Evolutionary conservation across 179 eudicot species (phyloP).

Genomic region (Pouteria campechiana): DNA sequence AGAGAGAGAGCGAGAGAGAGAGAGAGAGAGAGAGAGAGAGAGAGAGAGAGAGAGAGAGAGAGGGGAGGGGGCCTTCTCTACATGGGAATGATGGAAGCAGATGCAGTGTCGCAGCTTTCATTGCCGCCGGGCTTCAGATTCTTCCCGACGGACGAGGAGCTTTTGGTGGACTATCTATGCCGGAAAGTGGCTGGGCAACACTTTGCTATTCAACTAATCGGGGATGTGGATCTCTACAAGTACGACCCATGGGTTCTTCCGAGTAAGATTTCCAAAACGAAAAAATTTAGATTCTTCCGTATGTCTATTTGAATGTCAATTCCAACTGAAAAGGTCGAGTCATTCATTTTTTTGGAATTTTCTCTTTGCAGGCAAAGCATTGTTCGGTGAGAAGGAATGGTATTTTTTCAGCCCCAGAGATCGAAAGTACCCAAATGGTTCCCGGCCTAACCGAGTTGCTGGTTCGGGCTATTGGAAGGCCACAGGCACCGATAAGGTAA

Average conservation of each 20-base stretch:
- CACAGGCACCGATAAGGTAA: constrained; percentile 60
- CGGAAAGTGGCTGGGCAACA: constrained; percentile 64
- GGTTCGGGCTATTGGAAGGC: constrained; percentile 61
- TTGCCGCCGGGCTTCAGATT: constrained; percentile 89
- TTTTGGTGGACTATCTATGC: constrained; percentile 66
- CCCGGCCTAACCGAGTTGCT: constrained; percentile 42
- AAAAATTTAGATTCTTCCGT: no score
- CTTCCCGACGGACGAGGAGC: constrained; percentile 85
- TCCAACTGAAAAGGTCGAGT: no score
- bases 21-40: constrained; percentile 1
- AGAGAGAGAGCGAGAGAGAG: constrained; percentile 10
- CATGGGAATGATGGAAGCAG: constrained; percentile 49
- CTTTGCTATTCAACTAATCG: constrained; percentile 55
- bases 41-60: not conserved
- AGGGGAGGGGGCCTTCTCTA: not conserved
- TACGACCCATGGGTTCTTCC: constrained; percentile 84
- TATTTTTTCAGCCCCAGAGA: constrained; percentile 45
- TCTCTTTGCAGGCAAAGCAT: constrained; percentile 21
- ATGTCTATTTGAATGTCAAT: no score
- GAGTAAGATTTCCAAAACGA: no score
- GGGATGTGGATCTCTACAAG: constrained; percentile 71
- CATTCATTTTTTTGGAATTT: not conserved
- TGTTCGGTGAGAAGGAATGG: constrained; percentile 51
- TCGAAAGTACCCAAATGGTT: constrained; percentile 46
- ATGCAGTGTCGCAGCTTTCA: constrained; percentile 53